These are phyloP conservation scores for Senna siamea DNA, from an alignment of 306 rosid species.

Conservation along the genomic window DNA sequence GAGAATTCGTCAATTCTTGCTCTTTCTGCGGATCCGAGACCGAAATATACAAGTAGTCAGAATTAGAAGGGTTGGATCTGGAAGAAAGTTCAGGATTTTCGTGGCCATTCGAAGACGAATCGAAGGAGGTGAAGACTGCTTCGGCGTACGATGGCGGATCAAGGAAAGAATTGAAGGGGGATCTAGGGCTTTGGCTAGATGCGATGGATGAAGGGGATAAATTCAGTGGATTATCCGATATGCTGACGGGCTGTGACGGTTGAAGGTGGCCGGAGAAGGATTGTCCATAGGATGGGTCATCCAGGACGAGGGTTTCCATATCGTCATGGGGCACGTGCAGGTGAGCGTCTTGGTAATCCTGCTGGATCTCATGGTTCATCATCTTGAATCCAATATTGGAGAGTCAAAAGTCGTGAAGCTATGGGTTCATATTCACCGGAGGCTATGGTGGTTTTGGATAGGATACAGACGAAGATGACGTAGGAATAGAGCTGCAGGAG, in stretches of 20 bases:
- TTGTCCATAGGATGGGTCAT: conserved; percentile 27
- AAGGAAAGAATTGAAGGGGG: conserved; percentile 55
- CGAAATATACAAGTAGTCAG: conserved; percentile 61
- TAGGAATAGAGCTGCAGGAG: background rate
- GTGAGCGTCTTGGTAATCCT: conserved; percentile 24
- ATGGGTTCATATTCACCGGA: background rate
- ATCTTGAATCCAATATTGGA: conserved; percentile 16
- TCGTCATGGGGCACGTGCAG: conserved; percentile 43
- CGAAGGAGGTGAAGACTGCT: conserved; percentile 71
- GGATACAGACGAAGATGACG: conserved; percentile 3
- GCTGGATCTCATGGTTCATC: conserved; percentile 43
- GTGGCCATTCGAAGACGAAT: conserved; percentile 45
- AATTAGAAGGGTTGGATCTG: conserved; percentile 53
- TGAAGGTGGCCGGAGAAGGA: conserved; percentile 26
- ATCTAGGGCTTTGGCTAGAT: conserved; percentile 48
- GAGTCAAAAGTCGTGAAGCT: background rate
- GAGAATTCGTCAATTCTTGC: conserved; percentile 73
- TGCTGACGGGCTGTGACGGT: conserved; percentile 35
- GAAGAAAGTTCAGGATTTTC: conserved; percentile 24
- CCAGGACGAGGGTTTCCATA: conserved; percentile 58
- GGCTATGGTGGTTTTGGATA: background rate
- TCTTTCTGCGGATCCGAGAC: conserved; percentile 88
- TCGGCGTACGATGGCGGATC: conserved; percentile 79
- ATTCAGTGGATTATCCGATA: conserved; percentile 46
- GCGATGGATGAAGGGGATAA: conserved; percentile 26